A percentile compares a stretch with the other conserved stretches of the same genome.
These are phyloP conservation scores for Cladobotryum protrusum DNA, from an alignment of 2,329 filamentous ascomycete genomes.

Conservation along the genomic window DNA sequence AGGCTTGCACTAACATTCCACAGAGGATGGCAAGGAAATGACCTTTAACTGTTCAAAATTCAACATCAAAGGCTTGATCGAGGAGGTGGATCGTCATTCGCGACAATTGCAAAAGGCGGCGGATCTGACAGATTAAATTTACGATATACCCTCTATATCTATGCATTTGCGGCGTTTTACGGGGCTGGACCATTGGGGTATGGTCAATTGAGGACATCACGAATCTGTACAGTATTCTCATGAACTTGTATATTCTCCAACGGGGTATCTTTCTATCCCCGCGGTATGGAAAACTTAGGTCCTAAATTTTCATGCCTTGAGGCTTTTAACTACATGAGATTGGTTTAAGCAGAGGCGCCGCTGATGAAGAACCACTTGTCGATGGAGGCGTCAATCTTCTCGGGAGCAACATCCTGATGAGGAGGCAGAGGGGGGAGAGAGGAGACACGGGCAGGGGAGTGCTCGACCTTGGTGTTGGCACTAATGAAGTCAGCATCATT, in stretches of 20 bases:
- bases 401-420: slow-evolving; percentile 73
- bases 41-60: slow-evolving; percentile 73
- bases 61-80: slow-evolving; percentile 78
- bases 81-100: slow-evolving; percentile 87
- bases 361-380: slow-evolving; percentile 99
- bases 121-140: slow-evolving; percentile 54
- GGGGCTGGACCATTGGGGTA: slow-evolving; percentile 16
- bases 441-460: slow-evolving; percentile 67
- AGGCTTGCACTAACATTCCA: slow-evolving; percentile 18
- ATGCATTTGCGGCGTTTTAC: slow-evolving; percentile 30
- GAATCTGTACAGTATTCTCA: slow-evolving; percentile 13
- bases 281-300: slow-evolving; percentile 13
- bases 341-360: slow-evolving; percentile 72
- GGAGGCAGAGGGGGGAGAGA: slow-evolving; percentile 71
- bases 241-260: slow-evolving; percentile 23
- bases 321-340: slow-evolving; percentile 1
- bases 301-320: slow-evolving; percentile 1
- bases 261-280: slow-evolving; percentile 1
- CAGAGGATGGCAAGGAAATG: slow-evolving; percentile 91
- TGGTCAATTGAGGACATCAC: neutral
- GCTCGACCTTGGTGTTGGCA: slow-evolving; percentile 69
- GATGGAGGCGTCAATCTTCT: slow-evolving; percentile 89
- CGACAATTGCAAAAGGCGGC: slow-evolving; percentile 74
- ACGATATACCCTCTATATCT: slow-evolving; percentile 12
- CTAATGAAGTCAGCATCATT: slow-evolving; percentile 41